phyloP scores from a whole-genome alignment of 2,329 filamentous ascomycete species.

The Raffaelea ambrosiae region DNA sequence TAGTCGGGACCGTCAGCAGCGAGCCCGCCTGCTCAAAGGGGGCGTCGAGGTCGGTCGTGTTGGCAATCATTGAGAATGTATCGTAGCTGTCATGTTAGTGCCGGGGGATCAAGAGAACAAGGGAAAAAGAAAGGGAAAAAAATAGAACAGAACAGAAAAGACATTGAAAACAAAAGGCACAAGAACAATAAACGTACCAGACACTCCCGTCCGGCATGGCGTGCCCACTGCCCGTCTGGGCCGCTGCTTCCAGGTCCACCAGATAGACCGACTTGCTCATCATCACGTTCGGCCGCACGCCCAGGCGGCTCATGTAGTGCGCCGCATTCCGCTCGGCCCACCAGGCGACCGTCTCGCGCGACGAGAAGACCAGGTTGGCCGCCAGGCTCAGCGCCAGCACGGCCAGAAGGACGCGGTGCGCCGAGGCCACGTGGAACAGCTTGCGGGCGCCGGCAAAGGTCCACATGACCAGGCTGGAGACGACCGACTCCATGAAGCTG shows the following conservation, averaged over 20 bases:
- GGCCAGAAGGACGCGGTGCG: conserved; percentile 65
- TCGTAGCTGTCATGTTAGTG: conserved; percentile 33
- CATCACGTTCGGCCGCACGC: conserved; percentile 66
- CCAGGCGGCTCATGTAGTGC: conserved; percentile 73
- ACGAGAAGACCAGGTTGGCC: conserved; percentile 67
- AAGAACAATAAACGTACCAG: conserved; percentile 25
- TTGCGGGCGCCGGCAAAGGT: conserved; percentile 57
- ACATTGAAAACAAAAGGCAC: neutral
- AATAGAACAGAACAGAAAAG: conserved; percentile 1
- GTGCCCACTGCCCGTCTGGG: conserved; percentile 24
- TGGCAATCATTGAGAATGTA: conserved; percentile 53
- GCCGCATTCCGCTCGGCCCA: conserved; percentile 76
- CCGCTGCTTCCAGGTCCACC: conserved; percentile 64
- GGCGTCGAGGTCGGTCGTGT: conserved; percentile 48
- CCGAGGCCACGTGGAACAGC: conserved; percentile 58
- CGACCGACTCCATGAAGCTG: conserved; percentile 66
- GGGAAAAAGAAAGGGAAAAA: neutral
- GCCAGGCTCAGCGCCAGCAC: conserved; percentile 61
- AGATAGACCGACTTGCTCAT: conserved; percentile 86
- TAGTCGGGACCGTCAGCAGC: conserved; percentile 35
- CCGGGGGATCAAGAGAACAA: neutral
- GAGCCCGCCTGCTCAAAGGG: conserved; percentile 45
- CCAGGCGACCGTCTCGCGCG: conserved; percentile 67
- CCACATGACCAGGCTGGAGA: conserved; percentile 72
- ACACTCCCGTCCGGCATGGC: conserved; percentile 37